These are phyloP conservation scores for Dimocarpus longan DNA, from an alignment of 345 rosid species.

Conservation along the genomic window DNA sequence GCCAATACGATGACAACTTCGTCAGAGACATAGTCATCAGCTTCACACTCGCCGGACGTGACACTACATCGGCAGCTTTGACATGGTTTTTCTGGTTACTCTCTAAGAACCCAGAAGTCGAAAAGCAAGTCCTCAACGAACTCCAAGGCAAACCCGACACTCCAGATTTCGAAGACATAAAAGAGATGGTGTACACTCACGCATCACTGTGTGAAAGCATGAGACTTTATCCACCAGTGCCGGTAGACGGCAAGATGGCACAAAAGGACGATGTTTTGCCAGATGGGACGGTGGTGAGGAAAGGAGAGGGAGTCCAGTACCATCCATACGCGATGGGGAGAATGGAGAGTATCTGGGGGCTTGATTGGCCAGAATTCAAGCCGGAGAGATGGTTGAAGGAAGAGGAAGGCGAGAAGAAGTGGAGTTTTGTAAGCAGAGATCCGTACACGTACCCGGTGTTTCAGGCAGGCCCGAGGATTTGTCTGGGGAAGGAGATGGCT, in stretches of 20 bases:
- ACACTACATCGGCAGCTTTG: slow-evolving; percentile 77
- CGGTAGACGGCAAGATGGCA: slow-evolving; percentile 43
- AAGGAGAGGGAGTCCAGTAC: slow-evolving; percentile 41
- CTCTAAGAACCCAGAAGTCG: slow-evolving; percentile 41
- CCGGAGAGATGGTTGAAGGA: slow-evolving; percentile 52
- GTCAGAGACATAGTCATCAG: slow-evolving; percentile 61
- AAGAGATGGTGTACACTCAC: slow-evolving; percentile 61
- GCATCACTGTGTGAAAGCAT: slow-evolving; percentile 56
- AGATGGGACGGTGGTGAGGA: slow-evolving; percentile 53
- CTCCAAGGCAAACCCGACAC: slow-evolving; percentile 27
- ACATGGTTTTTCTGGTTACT: slow-evolving; percentile 79
- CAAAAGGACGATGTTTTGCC: slow-evolving; percentile 34
- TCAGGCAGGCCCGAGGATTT: slow-evolving; percentile 53
- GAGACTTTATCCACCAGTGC: slow-evolving; percentile 69
- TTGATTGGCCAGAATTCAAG: slow-evolving; percentile 47
- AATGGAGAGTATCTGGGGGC: slow-evolving; percentile 48
- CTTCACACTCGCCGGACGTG: slow-evolving; percentile 66
- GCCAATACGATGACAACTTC: slow-evolving; percentile 47
- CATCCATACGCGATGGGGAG: slow-evolving; percentile 60
- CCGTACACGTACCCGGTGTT: slow-evolving; percentile 44
- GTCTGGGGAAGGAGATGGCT: slow-evolving; percentile 58
- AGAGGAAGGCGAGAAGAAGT: slow-evolving; percentile 34
- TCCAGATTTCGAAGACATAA: slow-evolving; percentile 38
- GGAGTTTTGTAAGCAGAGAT: slow-evolving; percentile 47
- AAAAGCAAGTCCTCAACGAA: slow-evolving; percentile 44